These are phyloP conservation scores for Colletotrichum sp. DNA, from an alignment of 2,329 filamentous ascomycete species.

Conservation along the genomic window DNA sequence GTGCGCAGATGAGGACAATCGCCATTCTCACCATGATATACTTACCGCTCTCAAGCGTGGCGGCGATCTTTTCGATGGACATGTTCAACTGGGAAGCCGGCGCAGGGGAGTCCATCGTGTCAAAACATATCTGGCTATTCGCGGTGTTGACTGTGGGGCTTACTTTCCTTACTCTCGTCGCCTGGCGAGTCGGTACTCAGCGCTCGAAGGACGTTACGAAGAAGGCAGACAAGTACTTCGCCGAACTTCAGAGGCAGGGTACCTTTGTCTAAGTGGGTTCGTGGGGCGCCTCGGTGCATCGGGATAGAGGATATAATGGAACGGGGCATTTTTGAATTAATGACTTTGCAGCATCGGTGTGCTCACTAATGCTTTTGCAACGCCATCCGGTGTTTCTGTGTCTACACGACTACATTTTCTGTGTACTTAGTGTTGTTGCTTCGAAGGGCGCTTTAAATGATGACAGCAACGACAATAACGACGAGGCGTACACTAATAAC, in stretches of 20 bases:
- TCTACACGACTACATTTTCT: no score
- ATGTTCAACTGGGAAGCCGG: constrained; percentile 29
- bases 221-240: not conserved
- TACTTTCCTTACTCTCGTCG: constrained; percentile 19
- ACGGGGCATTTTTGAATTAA: no score
- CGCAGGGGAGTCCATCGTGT: constrained; percentile 24
- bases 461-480: no score
- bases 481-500: no score
- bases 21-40: constrained; percentile 34
- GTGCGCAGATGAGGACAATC: constrained; percentile 32
- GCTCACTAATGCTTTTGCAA: no score
- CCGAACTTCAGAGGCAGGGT: not conserved
- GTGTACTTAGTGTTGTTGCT: no score
- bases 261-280: not conserved
- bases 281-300: no score
- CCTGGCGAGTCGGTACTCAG: not conserved
- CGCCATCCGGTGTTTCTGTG: no score
- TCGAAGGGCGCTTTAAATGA: no score
- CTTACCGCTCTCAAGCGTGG: constrained; percentile 30
- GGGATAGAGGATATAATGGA: no score
- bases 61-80: constrained; percentile 31
- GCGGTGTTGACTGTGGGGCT: constrained; percentile 23
- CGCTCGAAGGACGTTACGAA: not conserved
- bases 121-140: constrained; percentile 31
- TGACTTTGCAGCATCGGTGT: no score